Evolutionary conservation across 495 filamentous ascomycete genomes (phyloP), one percentile per base, ranked within the genome.

Genomic region (Durotheca rogersii): DNA sequence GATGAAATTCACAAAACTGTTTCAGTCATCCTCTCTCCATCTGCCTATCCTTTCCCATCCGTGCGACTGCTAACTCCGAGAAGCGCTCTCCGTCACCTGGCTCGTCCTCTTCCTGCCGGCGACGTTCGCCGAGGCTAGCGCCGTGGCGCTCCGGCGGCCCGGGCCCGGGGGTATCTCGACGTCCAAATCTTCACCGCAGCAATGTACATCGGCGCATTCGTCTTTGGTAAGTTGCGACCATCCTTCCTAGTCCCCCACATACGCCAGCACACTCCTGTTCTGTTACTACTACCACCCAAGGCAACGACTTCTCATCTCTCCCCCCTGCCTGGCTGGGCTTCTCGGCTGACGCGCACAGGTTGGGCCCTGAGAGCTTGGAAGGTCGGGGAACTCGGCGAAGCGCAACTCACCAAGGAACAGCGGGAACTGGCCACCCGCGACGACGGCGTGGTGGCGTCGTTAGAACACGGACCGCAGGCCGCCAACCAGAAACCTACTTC

Each of bases 61-160:
- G 7, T 31, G 27, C 27, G 23, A 34, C 40, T 35, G 12, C 56
- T 54, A 23, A 45, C 31, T 18, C 9, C 11, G 14, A 32, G 9
- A 14, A 71, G 70, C 80, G 0, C 66, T 93, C 15, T 86, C 83
- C 23, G 81, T 93, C n/a, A 78, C 81, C 14, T 95, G 89, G 89
- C 62, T 93, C 14, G 66, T 79, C 5, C 72, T 93, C 9, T 83
- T 86, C 23, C 59, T 89, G 6, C 89, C 89, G 1, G 79, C 81
- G 6, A 91, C 87, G 0, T 77, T 90, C 48, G 80, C 85, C 27
- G 88, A 93, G 56, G 77, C 83, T 0, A 90, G 91, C 61, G 87
- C 74, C 1, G 71, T 93, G n/a, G 72, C 82, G 46, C 77, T 93
- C 45, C 70, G 79, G 44, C 67, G 71, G 18, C 53, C 76, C 15